Percentiles rank a stretch among this genome's conserved stretches.
phyloP scores from a whole-genome alignment of 78 protist species.

The Blattamonas nauphoetae region DNA sequence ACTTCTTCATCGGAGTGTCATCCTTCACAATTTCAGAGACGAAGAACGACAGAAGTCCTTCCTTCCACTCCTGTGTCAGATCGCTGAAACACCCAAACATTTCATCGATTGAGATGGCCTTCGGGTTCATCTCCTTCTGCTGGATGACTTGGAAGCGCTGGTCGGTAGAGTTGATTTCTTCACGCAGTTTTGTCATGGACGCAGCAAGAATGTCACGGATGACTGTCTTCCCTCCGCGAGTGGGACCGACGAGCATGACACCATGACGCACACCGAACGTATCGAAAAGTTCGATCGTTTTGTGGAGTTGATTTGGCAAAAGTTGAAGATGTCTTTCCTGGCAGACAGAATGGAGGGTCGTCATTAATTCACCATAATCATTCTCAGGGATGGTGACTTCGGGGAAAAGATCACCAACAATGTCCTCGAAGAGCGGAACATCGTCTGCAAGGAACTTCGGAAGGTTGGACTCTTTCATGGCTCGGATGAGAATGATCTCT shows the following conservation, averaged over 20 bases:
- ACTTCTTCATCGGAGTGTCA: conserved; percentile 31
- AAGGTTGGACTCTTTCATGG: conserved; percentile 62
- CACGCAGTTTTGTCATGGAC: conserved; percentile 33
- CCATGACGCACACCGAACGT: conserved; percentile 63
- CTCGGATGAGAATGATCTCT: conserved; percentile 60
- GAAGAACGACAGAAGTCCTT: conserved; percentile 57
- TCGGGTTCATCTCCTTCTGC: conserved; percentile 55
- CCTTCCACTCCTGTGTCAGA: conserved; percentile 64
- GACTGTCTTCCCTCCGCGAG: conserved; percentile 63
- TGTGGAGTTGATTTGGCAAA: conserved; percentile 9
- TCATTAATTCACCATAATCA: conserved; percentile 46
- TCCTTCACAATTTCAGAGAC: conserved; percentile 37
- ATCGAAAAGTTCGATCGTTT: conserved; percentile 57
- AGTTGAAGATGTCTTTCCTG: neutral
- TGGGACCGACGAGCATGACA: conserved; percentile 71
- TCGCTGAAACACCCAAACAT: conserved; percentile 58
- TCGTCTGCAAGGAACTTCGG: conserved; percentile 72
- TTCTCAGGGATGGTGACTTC: conserved; percentile 42
- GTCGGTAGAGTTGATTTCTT: neutral
- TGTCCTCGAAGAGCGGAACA: conserved; percentile 58
- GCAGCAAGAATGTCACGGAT: neutral
- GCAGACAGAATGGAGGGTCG: conserved; percentile 23
- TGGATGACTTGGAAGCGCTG: conserved; percentile 4
- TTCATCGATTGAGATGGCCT: conserved; percentile 64
- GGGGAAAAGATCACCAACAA: conserved; percentile 71